Base-by-base conservation (phyloP, 176 grass and related monocot genomes). In the Calamus simplicifolius region DNA sequence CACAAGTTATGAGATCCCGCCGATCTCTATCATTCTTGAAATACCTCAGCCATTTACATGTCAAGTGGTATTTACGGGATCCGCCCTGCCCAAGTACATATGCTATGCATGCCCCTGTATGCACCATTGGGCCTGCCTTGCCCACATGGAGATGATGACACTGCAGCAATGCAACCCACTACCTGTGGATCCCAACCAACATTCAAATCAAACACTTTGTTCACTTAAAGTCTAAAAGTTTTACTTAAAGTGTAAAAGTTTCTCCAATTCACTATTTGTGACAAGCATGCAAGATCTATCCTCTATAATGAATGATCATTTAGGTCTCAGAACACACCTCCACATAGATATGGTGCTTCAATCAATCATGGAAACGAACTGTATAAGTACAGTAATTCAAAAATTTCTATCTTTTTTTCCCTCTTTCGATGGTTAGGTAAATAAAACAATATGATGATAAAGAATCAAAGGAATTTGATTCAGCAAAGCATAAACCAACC, bases 21-120 rank as follows among this genome's bases (percentile, higher is more conserved):
- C 93, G 75, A 50, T 98, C 93, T 69, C 79, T 85, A 68, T 92
- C 93, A 60, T 98, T 98, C 79, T 98, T 92, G 72, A 91, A 88
- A 76, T 85, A 85, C 59, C 84, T 85, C 72, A 98, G 74, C 93
- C 93, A 98, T 75, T 61, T 78, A 65, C 74, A 85, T 61, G 86
- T 91, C 43, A 90, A 57, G 19, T 48, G 66, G 67, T 98, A 87
- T 68, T 85, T 85, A 16, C 70, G 78, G 38, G 90, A 95, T 55
- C 93, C 84, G 6, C 86, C 92, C 80, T 90, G 92, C 13, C 80
- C 87, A 28, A 98, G 75, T 66, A 98, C 77, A 30, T 87, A 91
- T 72, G 93, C 87, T 65, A 98, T 88, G 73, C 93, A 98, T 28
- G 87, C 81, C 18, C 87, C 79, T 31, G 59, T 82, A 63, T 98